Conservation (phyloP, 805 yeast genomes). For the Cyberlindnera americana region DNA sequence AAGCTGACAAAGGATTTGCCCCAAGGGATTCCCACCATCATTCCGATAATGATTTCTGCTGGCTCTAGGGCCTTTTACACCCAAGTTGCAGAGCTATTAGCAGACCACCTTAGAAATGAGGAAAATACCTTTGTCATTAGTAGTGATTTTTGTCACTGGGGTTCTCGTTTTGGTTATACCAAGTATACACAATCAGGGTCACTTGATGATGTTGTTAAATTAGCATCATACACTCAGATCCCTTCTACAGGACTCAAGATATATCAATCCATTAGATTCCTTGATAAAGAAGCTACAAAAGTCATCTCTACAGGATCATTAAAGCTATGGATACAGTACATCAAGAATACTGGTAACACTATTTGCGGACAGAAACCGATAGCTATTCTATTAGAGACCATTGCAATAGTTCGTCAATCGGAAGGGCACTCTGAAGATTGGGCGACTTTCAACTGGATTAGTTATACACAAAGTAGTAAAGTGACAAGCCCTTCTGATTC, state of each 20-base stretch:
- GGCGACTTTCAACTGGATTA: conserved; percentile 60
- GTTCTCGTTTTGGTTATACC: conserved; percentile 57
- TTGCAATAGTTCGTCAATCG: conserved; percentile 36
- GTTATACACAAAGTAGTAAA: conserved; percentile 71
- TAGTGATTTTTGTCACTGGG: conserved; percentile 97
- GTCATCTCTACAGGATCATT: conserved; percentile 56
- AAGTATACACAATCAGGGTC: conserved; percentile 36
- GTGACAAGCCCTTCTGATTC: conserved; percentile 51
- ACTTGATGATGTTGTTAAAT: conserved; percentile 16
- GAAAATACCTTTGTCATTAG: conserved; percentile 72
- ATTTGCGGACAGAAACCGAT: conserved; percentile 92
- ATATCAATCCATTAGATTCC: conserved; percentile 63
- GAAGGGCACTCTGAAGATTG: conserved; percentile 17
- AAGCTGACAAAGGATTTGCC: conserved; percentile 38
- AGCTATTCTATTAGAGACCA: conserved; percentile 52
- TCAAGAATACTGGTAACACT: conserved; percentile 73
- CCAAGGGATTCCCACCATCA: conserved; percentile 42
- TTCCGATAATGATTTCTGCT: conserved; percentile 81
- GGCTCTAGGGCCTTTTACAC: conserved; percentile 43
- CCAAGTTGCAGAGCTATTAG: conserved; percentile 44
- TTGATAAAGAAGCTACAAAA: conserved; percentile 72
- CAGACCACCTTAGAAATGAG: conserved; percentile 50
- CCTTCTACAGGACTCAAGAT: conserved; percentile 40
- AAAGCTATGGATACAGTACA: conserved; percentile 61
- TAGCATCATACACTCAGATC: conserved; percentile 9